These are phyloP conservation scores for Xylaria telfairii DNA, from an alignment of 495 filamentous ascomycete species.

Conservation along the genomic window DNA sequence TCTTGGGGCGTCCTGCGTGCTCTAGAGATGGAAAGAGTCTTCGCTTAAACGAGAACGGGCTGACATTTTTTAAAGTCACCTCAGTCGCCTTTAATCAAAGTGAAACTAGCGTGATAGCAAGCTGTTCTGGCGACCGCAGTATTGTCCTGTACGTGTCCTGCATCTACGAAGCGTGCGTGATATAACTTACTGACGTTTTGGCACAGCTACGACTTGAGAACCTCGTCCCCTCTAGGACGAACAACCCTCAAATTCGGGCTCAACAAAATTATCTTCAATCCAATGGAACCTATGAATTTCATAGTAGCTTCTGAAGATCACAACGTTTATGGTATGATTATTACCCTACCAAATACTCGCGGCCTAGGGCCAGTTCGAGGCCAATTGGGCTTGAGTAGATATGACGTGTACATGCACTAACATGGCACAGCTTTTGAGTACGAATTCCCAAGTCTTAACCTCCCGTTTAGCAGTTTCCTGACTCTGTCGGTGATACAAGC, in stretches of 20 bases:
- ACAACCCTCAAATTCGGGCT: conserved; percentile 78
- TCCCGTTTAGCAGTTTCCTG: not conserved
- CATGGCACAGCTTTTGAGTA: conserved; percentile 24
- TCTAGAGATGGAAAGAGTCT: not conserved
- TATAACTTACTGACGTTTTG: conserved; percentile 35
- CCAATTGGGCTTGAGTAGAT: not conserved
- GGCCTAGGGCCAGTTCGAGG: not conserved
- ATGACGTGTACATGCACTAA: not conserved
- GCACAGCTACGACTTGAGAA: conserved; percentile 71
- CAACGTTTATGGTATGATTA: conserved; percentile 51
- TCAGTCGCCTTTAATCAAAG: conserved; percentile 89
- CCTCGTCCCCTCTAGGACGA: conserved; percentile 80
- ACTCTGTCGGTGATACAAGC: not conserved
- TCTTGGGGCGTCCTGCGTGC: not conserved
- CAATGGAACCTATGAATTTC: conserved; percentile 94
- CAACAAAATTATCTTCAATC: conserved; percentile 92
- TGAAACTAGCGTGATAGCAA: conserved; percentile 88
- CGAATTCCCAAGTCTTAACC: not conserved
- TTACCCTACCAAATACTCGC: not conserved
- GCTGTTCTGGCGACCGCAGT: conserved; percentile 81
- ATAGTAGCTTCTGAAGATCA: conserved; percentile 74
- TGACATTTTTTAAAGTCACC: conserved; percentile 54
- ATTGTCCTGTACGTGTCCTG: conserved; percentile 65
- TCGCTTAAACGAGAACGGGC: not conserved
- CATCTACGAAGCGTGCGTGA: not conserved